A percentile compares a stretch with the other conserved stretches of the same genome.
Conservation (phyloP, 768 basidiomycete species). For the Dioszegia crocea region DNA sequence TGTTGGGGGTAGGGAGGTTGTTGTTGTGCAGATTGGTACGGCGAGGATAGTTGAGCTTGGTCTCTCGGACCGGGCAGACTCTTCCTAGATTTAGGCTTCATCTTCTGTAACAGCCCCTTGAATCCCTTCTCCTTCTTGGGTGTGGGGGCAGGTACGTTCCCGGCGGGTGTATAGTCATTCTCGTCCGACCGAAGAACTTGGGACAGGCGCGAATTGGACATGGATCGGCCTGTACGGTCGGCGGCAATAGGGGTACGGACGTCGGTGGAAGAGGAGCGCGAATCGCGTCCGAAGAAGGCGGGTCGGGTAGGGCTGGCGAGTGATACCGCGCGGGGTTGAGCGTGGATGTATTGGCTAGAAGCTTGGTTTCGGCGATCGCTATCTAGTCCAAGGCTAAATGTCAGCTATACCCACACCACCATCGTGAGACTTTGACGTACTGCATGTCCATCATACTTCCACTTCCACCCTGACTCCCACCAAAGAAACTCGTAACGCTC, state of each 20-base stretch:
- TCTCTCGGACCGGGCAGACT: not conserved
- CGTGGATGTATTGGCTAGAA: conserved; percentile 22
- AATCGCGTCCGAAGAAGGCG: conserved; percentile 40
- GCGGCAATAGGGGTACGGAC: not conserved
- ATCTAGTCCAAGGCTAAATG: conserved; percentile 47
- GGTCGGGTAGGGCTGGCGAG: conserved; percentile 46
- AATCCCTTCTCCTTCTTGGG: conserved; percentile 48
- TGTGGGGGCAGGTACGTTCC: conserved; percentile 4
- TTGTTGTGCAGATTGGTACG: not conserved
- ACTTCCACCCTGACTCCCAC: conserved; percentile 50
- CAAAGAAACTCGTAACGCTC: conserved; percentile 49
- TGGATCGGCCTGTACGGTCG: conserved; percentile 7
- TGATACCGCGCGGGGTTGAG: conserved; percentile 44
- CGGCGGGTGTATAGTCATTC: conserved; percentile 12
- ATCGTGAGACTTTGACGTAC: conserved; percentile 27
- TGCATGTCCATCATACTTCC: conserved; percentile 53
- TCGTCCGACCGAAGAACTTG: conserved; percentile 22
- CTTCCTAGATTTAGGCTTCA: conserved; percentile 32
- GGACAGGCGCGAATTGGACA: conserved; percentile 25
- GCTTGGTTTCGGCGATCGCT: conserved; percentile 38
- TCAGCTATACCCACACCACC: not conserved
- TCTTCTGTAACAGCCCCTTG: conserved; percentile 49
- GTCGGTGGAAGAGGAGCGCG: conserved; percentile 28
- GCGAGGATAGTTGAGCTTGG: not conserved
- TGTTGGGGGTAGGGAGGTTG: not conserved